These are phyloP conservation scores for Cutaneotrichosporon sp. DNA, from an alignment of 1,284 basidiomycete genomes.

Conservation along the genomic window DNA sequence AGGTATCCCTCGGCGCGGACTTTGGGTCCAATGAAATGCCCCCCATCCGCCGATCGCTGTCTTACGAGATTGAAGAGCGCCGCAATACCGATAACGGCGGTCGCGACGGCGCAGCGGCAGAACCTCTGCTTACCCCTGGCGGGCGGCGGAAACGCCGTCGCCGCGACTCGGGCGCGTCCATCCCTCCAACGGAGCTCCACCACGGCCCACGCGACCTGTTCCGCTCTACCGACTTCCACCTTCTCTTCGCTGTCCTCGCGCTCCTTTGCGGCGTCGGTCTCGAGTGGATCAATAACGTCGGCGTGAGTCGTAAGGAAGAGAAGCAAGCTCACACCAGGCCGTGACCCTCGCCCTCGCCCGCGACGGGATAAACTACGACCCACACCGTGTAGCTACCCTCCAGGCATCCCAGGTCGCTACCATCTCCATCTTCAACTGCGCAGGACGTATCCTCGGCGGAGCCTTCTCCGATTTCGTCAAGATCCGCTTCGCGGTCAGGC, in stretches of 20 bases:
- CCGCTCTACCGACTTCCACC: conserved; percentile 61
- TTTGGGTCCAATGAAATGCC: too few relatives aligned
- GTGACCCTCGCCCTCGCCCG: conserved; percentile 80
- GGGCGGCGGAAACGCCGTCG: not conserved
- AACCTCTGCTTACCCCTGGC: not conserved
- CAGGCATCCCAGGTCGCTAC: conserved; percentile 82
- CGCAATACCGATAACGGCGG: not conserved
- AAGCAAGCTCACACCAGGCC: conserved; percentile 44
- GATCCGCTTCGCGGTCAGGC: conserved; percentile 57
- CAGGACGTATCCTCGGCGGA: conserved; percentile 70
- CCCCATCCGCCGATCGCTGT: too few relatives aligned
- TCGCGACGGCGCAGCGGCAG: not conserved
- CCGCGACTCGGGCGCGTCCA: conserved; percentile 21
- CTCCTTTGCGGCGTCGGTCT: conserved; percentile 78
- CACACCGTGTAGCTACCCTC: conserved; percentile 61
- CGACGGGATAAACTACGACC: conserved; percentile 60
- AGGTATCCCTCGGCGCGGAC: conserved; percentile 5
- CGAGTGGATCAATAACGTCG: conserved; percentile 94
- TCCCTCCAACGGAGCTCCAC: conserved; percentile 24
- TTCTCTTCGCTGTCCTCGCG: conserved; percentile 65
- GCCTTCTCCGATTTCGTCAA: conserved; percentile 69
- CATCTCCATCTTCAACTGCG: conserved; percentile 77
- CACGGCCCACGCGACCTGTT: conserved; percentile 29
- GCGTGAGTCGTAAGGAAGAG: conserved; percentile 38
- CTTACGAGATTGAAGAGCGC: not conserved